phyloP scores from a whole-genome alignment of 2,329 filamentous ascomycete species.

The Hypoxylon sp. region DNA sequence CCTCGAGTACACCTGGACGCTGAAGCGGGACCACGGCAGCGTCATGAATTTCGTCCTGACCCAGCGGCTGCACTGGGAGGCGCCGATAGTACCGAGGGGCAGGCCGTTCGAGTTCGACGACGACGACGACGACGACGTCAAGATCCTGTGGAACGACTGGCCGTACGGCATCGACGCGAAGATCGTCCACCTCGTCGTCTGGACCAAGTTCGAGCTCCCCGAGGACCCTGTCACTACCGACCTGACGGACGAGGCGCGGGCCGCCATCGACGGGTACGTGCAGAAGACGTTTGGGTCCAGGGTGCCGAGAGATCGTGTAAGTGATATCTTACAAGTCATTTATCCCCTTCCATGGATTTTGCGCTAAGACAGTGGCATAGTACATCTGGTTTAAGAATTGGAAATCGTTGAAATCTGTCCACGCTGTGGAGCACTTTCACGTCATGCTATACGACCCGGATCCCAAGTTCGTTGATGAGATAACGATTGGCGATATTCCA shows the following conservation, averaged over 20 bases:
- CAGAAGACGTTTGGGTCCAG: conserved; percentile 67
- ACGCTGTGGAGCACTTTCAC: conserved; percentile 92
- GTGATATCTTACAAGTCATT: conserved; percentile 37
- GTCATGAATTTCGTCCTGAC: conserved; percentile 79
- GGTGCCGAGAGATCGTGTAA: conserved; percentile 62
- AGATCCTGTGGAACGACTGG: conserved; percentile 90
- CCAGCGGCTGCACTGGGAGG: conserved; percentile 74
- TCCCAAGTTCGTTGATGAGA: conserved; percentile 69
- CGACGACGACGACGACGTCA: conserved; percentile 70
- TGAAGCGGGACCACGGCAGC: conserved; percentile 75
- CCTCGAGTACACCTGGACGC: conserved; percentile 70
- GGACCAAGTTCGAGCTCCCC: conserved; percentile 86
- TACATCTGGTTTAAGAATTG: conserved; percentile 89
- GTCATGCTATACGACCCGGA: conserved; percentile 87
- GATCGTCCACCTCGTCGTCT: conserved; percentile 88
- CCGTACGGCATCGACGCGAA: conserved; percentile 83
- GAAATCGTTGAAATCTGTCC: conserved; percentile 82
- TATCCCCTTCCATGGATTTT: background rate
- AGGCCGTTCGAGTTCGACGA: conserved; percentile 55
- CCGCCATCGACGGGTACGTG: conserved; percentile 76
- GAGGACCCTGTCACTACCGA: conserved; percentile 73
- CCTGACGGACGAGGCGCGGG: conserved; percentile 69
- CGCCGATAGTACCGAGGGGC: conserved; percentile 49
- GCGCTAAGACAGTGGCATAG: conserved; percentile 37
- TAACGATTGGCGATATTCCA: conserved; percentile 79